Conservation (phyloP, 2,329 filamentous ascomycete genomes). For the Monilinia vaccinii-corymbosi region DNA sequence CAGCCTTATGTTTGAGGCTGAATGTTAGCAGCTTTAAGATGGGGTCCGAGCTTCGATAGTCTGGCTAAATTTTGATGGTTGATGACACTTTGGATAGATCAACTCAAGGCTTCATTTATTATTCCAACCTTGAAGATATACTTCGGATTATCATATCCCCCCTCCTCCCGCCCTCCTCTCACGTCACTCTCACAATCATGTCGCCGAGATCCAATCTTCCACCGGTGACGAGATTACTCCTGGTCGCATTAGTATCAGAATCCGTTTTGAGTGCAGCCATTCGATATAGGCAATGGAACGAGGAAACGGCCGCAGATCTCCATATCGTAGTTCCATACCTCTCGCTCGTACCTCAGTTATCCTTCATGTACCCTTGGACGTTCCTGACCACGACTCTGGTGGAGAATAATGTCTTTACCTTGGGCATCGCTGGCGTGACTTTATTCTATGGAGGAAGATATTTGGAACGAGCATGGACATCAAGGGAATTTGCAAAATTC, state of each 20-base stretch:
- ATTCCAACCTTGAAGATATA: neutral
- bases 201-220: slow-evolving; percentile 82
- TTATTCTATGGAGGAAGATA: slow-evolving; percentile 91
- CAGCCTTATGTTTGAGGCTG: slow-evolving; percentile 1
- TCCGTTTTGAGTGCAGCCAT: slow-evolving; percentile 76
- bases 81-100: neutral
- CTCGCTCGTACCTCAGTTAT: slow-evolving; percentile 73
- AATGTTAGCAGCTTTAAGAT: neutral
- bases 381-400: slow-evolving; percentile 79
- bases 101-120: neutral
- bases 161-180: neutral
- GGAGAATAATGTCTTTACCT: slow-evolving; percentile 85
- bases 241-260: slow-evolving; percentile 65
- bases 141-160: neutral
- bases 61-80: neutral
- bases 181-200: slow-evolving; percentile 45
- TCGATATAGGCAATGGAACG: slow-evolving; percentile 60
- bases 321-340: slow-evolving; percentile 74
- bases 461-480: slow-evolving; percentile 92
- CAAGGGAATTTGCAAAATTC: slow-evolving; percentile 85
- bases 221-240: slow-evolving; percentile 75
- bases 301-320: slow-evolving; percentile 40
- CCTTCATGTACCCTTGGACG: slow-evolving; percentile 88
- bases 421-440: slow-evolving; percentile 66
- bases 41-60: neutral